These are phyloP conservation scores for Podospora anserina DNA, from an alignment of 495 filamentous ascomycete genomes.

Conservation along the genomic window DNA sequence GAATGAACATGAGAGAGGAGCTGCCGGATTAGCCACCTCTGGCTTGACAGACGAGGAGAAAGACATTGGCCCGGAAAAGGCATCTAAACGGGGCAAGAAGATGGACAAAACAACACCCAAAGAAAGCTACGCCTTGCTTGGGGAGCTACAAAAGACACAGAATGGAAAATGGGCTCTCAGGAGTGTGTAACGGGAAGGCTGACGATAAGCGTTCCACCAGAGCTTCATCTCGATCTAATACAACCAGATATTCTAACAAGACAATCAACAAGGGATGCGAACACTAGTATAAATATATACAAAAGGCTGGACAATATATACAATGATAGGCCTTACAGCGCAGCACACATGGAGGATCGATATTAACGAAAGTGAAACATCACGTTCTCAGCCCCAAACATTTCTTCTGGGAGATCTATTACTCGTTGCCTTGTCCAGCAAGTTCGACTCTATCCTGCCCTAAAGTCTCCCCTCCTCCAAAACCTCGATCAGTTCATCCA, in stretches of 20 bases:
- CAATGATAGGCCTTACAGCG: too few species aligned
- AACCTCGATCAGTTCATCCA: conserved; percentile 70
- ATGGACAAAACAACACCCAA: neutral
- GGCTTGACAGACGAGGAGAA: too few species aligned
- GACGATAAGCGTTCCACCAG: too few species aligned
- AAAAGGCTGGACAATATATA: too few species aligned
- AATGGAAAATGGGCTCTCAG: neutral
- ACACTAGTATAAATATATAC: too few species aligned
- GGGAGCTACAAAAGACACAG: neutral
- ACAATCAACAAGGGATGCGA: too few species aligned
- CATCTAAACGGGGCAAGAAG: neutral
- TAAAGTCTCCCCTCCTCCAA: conserved; percentile 66
- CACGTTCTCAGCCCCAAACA: neutral
- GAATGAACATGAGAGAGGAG: neutral
- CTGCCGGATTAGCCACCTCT: neutral
- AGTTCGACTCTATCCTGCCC: neutral
- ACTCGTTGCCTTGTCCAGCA: neutral
- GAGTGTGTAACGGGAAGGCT: neutral
- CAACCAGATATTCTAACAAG: too few species aligned
- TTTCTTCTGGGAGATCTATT: neutral
- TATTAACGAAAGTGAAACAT: too few species aligned
- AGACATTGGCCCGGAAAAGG: neutral
- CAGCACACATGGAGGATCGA: too few species aligned
- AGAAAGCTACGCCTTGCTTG: neutral
- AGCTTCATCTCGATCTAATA: too few species aligned